phyloP scores from a whole-genome alignment of 192 early-diverging fungal genomes.

The Geranomyces variabilis region DNA sequence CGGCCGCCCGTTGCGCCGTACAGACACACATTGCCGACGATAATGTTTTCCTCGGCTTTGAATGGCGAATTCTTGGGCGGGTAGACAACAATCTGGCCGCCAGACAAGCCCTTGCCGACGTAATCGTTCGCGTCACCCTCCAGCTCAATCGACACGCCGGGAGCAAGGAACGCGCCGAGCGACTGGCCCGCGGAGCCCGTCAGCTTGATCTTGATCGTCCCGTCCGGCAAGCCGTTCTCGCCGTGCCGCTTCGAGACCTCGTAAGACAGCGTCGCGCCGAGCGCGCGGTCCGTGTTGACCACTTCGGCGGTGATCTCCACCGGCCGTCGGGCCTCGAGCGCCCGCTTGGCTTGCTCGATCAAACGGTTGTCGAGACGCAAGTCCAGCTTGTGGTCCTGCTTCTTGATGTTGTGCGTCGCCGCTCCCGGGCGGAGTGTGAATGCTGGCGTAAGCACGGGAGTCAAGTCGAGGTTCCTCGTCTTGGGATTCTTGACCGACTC shows the following conservation, averaged over 20 bases:
- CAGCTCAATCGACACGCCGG: conserved; percentile 86
- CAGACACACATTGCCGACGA: conserved; percentile 96
- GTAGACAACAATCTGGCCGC: conserved; percentile 87
- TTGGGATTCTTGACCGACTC: conserved; percentile 77
- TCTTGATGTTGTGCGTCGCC: conserved; percentile 76
- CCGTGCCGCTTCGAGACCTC: conserved; percentile 79
- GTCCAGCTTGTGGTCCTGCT: conserved; percentile 89
- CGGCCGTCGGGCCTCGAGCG: conserved; percentile 60
- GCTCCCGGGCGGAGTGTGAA: conserved; percentile 84
- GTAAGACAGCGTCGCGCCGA: conserved; percentile 92
- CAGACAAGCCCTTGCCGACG: conserved; percentile 97
- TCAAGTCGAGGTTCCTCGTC: conserved; percentile 82
- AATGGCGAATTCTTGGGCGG: conserved; percentile 81
- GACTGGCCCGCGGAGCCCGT: conserved; percentile 95
- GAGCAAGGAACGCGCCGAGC: conserved; percentile 90
- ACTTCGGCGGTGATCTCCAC: conserved; percentile 68
- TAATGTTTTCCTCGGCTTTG: conserved; percentile 84
- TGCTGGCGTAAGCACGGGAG: conserved; percentile 86
- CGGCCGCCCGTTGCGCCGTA: conserved; percentile 94
- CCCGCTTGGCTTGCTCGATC: conserved; percentile 79
- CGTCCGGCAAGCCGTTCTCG: conserved; percentile 80
- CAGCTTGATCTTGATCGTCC: conserved; percentile 85
- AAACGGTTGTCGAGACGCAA: conserved; percentile 85
- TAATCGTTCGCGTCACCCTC: conserved; percentile 99
- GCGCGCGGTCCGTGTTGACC: conserved; percentile 93